Evolutionary conservation across 1,139 yeast genomes (phyloP), one percentile per base, ranked within the genome.

Genomic region (Debaryomyces subglobosus): DNA sequence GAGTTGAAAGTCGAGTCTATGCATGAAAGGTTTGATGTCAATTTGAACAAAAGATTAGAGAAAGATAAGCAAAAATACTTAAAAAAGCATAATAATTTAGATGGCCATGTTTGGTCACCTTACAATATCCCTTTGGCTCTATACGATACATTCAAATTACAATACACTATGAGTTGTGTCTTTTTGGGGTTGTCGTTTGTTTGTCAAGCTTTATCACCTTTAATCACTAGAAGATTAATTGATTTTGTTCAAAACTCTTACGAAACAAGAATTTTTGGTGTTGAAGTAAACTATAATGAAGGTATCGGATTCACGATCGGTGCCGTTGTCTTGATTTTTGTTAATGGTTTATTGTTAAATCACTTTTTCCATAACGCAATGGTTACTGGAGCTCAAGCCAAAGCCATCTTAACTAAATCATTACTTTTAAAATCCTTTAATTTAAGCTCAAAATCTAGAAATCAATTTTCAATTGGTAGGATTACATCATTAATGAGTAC

Each of bases 311-410:
- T 67, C 50, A 71, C 78, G 25, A 44, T 75, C 42, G 75, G 71
- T n/a, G 65, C 78, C 0, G 77, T 72, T 44, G 56, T 63, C 2
- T 63, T 76, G 50, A 69, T 74, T 45, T 68, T 72, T 48, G 50
- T 72, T 43, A 75, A 74, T 54, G 79, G 80, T 13, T 60, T 76
- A 48, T 63, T 72, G 39, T 59, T 74, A 39, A 75, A 76, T 58
- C 81, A 76, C 52, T 73, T 64, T 49, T 74, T 73, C 61, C 78
- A 74, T 53, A 65, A 65, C 48, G 70, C 79, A 36, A 75, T 74
- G 79, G 63, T 74, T 45, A 65, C 74, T n/a, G 81, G 80, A 21
- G 80, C 79, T n/a, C 73, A 70, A 51, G 55, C 67, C 36, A 76
- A 74, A 57, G 68, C 77, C 30, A 64, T 76, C 8, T 62, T 76